Base-by-base conservation (phyloP, 305 asterid species). In the Salvia sclarea region DNA sequence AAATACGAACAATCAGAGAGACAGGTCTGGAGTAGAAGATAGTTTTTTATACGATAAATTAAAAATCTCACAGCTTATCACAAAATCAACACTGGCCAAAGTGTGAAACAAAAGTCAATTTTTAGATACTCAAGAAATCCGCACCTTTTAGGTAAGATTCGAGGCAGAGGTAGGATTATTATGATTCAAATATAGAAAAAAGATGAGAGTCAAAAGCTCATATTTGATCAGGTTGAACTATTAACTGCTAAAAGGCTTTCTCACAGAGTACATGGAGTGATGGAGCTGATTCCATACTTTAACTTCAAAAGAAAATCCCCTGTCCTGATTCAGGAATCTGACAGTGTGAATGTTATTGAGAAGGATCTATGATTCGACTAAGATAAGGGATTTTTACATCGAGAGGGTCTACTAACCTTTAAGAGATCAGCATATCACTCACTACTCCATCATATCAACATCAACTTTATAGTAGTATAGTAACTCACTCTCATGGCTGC, bases 1-100 rank as follows among this genome's bases (percentile, higher is more conserved):
- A n/a, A 59, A 69, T 33, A 69, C 14, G 53, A 22, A 58, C 73
- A 43, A 59, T 24, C 10, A 67, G n/a, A 54, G n/a, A 14, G 10
- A 24, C 47, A 68, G 14, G 38, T 20, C 16, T 38, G 17, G 28
- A 43, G 31, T 8, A 61, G 16, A 37, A 24, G 24, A 22, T 24
- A 22, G 1, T 49, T 28, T 58, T 40, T 43, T 53, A 0, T 41
- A 38, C 7, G 56, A n/a, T 9, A 21, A 71, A 22, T 30, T 9
- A 38, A 14, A 16, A 55, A 41, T 44, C 59, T 31, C 41, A 41
- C 41, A 62, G 45, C 56, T 52, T 67, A 64, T 38, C n/a, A 20
- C 52, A 31, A 49, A 50, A 66, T 49, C 38, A 50, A 31, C 59
- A 28, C 33, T 24, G 10, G 28, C 10, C 10, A 30, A 67, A 38